These are phyloP conservation scores for Murraya koenigii DNA, from an alignment of 345 rosid species.

Conservation along the genomic window DNA sequence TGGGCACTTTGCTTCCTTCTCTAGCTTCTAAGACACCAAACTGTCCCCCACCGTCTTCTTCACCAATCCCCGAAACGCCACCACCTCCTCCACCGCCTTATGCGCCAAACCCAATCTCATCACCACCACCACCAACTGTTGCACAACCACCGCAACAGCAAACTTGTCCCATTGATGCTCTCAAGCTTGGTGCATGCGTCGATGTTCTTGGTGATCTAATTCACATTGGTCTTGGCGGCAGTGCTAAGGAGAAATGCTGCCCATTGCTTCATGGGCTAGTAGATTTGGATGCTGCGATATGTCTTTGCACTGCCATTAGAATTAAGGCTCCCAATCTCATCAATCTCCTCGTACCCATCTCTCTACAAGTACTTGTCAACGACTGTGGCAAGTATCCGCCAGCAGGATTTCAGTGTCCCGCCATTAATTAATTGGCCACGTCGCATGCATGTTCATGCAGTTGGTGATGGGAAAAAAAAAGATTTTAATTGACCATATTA, in stretches of 20 bases:
- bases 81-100: conserved; percentile 8
- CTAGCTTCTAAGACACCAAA: conserved; percentile 17
- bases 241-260: conserved; percentile 73
- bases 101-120: neutral
- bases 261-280: conserved; percentile 67
- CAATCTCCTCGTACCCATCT: conserved; percentile 53
- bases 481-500: too few relatives aligned
- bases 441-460: too few relatives aligned
- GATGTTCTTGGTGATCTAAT: conserved; percentile 67
- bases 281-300: conserved; percentile 83
- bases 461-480: too few relatives aligned
- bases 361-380: too few relatives aligned
- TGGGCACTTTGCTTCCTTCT: conserved; percentile 27
- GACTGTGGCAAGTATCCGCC: conserved; percentile 34
- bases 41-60: conserved; percentile 19
- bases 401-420: conserved; percentile 62
- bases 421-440: too few relatives aligned
- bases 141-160: conserved; percentile 22
- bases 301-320: conserved; percentile 84
- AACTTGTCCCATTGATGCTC: conserved; percentile 8
- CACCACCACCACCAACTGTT: too few relatives aligned
- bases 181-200: neutral
- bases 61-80: conserved; percentile 24
- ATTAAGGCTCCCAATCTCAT: conserved; percentile 66
- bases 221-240: conserved; percentile 33